Evolutionary conservation across 345 rosid genomes (phyloP).

Genomic region (Eucalyptus curtisii): DNA sequence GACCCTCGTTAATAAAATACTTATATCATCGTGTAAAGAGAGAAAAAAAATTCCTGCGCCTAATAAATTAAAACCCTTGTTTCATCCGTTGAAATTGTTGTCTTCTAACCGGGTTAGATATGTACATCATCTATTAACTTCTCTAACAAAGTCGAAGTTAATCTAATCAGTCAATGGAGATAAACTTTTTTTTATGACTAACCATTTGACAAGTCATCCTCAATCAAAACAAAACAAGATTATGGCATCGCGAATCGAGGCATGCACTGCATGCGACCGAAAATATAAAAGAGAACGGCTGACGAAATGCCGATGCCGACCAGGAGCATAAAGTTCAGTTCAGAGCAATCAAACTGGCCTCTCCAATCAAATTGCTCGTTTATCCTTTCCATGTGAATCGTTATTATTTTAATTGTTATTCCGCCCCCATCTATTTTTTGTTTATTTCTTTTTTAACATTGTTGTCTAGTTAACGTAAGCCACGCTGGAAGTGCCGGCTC

Average conservation of each 20-base stretch:
- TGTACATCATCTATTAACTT: neutral
- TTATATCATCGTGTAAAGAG: accelerated
- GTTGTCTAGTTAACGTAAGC: neutral
- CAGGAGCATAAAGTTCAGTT: neutral
- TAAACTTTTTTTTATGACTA: neutral
- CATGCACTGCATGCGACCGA: neutral
- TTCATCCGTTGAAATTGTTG: neutral
- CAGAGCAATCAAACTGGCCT: neutral
- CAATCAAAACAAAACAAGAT: neutral
- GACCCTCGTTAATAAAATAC: neutral
- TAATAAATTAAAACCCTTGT: neutral
- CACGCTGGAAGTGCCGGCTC: neutral
- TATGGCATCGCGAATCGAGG: neutral
- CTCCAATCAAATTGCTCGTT: neutral
- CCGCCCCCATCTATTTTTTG: too few species aligned
- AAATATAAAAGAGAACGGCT: neutral
- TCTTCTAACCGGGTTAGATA: neutral
- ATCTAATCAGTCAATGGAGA: neutral
- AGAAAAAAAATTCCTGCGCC: accelerated
- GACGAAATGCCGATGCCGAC: neutral
- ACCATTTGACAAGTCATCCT: neutral
- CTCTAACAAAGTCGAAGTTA: neutral
- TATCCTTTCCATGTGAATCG: neutral
- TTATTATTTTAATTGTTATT: neutral
- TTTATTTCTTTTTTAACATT: neutral